Percentiles rank a stretch among this genome's conserved stretches.
These are phyloP conservation scores for Hsuehochloa calcarea DNA, from an alignment of 176 grass and related monocot species.

Conservation along the genomic window DNA sequence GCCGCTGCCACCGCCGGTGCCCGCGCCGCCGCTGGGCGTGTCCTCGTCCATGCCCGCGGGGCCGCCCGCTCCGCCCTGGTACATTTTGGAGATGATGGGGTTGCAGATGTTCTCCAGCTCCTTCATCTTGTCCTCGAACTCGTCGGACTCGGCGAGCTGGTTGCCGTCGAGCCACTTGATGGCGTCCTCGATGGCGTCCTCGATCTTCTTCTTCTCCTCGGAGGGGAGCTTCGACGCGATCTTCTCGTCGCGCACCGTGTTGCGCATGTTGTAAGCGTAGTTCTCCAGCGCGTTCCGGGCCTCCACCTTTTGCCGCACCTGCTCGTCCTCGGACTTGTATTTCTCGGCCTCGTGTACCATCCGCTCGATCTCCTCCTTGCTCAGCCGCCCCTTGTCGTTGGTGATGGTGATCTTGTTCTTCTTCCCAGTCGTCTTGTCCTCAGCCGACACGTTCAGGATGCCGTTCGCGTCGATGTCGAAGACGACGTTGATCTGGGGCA, in stretches of 20 bases:
- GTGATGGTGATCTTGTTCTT: constrained; percentile 91
- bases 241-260: constrained; percentile 63
- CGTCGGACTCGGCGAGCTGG: constrained; percentile 74
- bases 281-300: constrained; percentile 76
- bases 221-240: constrained; percentile 47
- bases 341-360: constrained; percentile 74
- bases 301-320: constrained; percentile 63
- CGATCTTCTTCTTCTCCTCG: constrained; percentile 71
- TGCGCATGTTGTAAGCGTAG: constrained; percentile 84
- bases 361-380: constrained; percentile 82
- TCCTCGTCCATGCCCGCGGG: constrained; percentile 59
- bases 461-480: constrained; percentile 87
- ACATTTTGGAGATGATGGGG: constrained; percentile 76
- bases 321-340: constrained; percentile 76
- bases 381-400: constrained; percentile 79
- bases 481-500: constrained; percentile 70
- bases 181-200: constrained; percentile 56
- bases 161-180: constrained; percentile 82
- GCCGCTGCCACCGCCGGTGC: constrained; percentile 39
- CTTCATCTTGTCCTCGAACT: constrained; percentile 81
- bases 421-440: constrained; percentile 74
- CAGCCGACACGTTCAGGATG: constrained; percentile 71
- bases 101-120: constrained; percentile 76
- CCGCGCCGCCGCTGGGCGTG: constrained; percentile 24
- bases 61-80: constrained; percentile 42